Evolutionary conservation across 805 yeast species (phyloP), one percentile per base, ranked within the genome.

Genomic region (Candida hungchunana): DNA sequence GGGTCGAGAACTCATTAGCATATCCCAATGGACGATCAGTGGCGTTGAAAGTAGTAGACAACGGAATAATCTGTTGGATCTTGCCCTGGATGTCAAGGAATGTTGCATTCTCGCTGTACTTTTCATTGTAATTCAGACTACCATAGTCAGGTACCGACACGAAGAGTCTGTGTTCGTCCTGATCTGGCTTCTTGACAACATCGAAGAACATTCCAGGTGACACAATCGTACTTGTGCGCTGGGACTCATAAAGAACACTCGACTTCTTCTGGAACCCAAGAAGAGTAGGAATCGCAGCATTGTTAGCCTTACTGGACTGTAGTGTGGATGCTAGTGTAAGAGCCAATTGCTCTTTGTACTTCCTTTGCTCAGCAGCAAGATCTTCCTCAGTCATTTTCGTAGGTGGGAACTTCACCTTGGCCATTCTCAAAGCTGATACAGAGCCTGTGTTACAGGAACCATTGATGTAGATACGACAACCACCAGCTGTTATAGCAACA

Each of bases 161-260:
- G 56, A 83, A 87, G 16, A 86, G 59, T 36, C 72, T 71, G 41
- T 73, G 60, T n/a, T 58, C 53, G 12, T 44, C 33, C 3, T 36
- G 14, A 7, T 41, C 48, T 13, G 45, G 46, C 31, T 54, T 54
- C 9, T 42, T 64, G 34, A 74, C 71, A 10, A 81, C 83, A 26
- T 85, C 81, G 42, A 89, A 69, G 51, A 79, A 89, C 4, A 87
- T 79, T n/a, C 95, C 95, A 1, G 96, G 96, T 15, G 94, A 77
- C 20, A 86, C 66, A 10, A 89, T 66, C 21, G 74, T 69, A 18
- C 83, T 69, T 9, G 77, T 65, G 26, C 72, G 64, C 18, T 82
- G 69, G 29, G 81, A 73, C 40, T 71, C 73, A 39, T 80, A 63
- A 31, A 87, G 55, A 3, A 69, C 59, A 6, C 77, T 67, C 1